Evolutionary conservation across 805 yeast genomes (phyloP), one percentile per base, ranked within the genome.

Genomic region (Ogataea methylovora): DNA sequence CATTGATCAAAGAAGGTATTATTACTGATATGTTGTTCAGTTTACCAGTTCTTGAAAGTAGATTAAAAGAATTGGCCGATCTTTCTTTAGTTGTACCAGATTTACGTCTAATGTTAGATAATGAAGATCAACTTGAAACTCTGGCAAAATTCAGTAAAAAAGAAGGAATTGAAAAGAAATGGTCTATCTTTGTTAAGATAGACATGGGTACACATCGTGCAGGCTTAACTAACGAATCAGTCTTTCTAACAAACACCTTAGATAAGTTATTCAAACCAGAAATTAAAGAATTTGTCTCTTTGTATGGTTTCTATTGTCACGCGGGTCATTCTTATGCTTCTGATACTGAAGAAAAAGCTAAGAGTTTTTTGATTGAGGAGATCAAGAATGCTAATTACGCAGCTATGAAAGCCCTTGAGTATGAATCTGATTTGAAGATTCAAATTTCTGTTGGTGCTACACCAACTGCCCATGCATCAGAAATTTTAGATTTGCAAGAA

Each of bases 381-480:
- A 63, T 83, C 24, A 49, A 48, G 5, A 69, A 73, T 25, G 84
- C 74, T 4, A 69, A 73, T 41, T 51, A 50, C 8, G 90, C 86
- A 2, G 71, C 71, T 26, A 41, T 54, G 37, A 39, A 48, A 24
- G 69, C 71, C 5, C 17, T 44, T 2, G 31, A 44, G 1, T 42
- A 62, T 8, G 61, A 61, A 30, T 61, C 69, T 3, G 31, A 52
- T 1, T 41, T 61, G 26, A 44, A 59, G 14, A 56, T 81, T 20
- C 64, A 63, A 6, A 58, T 83, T 2, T 80, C 90, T 0, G 83
- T 82, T 17, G 94, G 94, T 16, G 87, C 92, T 2, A 81, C 94
- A 0, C 92, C 92, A 29, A 83, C 90, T 0, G 75, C 83, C 5
- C 84, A 79, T 48, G 71, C 84, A 1, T 61, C 77, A 18, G 59